A percentile compares a stretch with the other conserved stretches of the same genome.
These are phyloP conservation scores for Collybia mongolica DNA, from an alignment of 768 basidiomycete genomes.

Conservation along the genomic window DNA sequence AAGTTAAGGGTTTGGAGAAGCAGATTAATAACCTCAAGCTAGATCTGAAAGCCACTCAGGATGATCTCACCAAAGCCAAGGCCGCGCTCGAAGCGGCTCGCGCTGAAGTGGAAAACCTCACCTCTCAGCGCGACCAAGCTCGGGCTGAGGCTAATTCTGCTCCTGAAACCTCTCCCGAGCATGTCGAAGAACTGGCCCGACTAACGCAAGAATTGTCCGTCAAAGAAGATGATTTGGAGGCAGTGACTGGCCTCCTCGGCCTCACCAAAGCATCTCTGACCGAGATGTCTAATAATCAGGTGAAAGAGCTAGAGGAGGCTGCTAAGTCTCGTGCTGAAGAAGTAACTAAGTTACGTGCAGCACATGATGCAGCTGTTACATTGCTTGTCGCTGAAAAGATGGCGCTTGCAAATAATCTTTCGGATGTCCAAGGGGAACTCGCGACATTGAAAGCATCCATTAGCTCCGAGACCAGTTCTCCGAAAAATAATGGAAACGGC, in stretches of 20 bases:
- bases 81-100: constrained; percentile 48
- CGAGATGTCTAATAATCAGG: constrained; percentile 69
- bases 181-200: constrained; percentile 53
- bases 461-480: constrained; percentile 44
- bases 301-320: constrained; percentile 72
- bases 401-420: constrained; percentile 58
- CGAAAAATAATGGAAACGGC: constrained; percentile 56
- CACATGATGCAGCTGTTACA: constrained; percentile 61
- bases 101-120: constrained; percentile 55
- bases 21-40: constrained; percentile 58
- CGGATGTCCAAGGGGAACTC: constrained; percentile 79
- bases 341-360: constrained; percentile 55
- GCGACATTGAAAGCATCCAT: constrained; percentile 60
- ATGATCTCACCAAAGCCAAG: constrained; percentile 80
- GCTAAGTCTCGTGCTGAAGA: constrained; percentile 72
- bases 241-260: constrained; percentile 62
- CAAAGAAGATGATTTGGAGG: constrained; percentile 68
- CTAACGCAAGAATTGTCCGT: constrained; percentile 58
- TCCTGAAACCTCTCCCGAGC: constrained; percentile 40
- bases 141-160: constrained; percentile 41
- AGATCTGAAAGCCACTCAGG: constrained; percentile 82
- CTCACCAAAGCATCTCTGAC: constrained; percentile 70
- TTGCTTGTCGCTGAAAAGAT: constrained; percentile 59
- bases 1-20: constrained; percentile 60
- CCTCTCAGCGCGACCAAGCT: constrained; percentile 64